Conservation (phyloP, 306 rosid genomes). For the Quercus rubra region DNA sequence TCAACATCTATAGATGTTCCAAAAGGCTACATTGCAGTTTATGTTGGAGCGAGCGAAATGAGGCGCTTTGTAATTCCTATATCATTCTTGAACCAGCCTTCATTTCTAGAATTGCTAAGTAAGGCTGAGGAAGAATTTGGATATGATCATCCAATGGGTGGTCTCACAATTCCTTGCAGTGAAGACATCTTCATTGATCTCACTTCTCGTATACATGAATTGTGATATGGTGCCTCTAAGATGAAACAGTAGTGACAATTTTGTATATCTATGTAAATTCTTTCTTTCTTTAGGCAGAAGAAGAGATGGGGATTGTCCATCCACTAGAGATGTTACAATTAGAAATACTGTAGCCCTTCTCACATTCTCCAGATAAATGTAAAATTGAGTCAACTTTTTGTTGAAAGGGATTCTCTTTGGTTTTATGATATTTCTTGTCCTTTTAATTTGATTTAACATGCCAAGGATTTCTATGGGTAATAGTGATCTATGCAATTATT, state of each 20-base stretch:
- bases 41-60: constrained; percentile 36
- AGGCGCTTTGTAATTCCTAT: constrained; percentile 34
- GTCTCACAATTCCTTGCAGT: constrained; percentile 32
- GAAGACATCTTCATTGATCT: not conserved
- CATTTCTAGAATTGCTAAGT: constrained; percentile 26
- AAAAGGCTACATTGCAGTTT: constrained; percentile 39
- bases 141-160: constrained; percentile 34
- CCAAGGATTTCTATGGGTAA: too few relatives aligned
- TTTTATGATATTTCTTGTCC: too few relatives aligned
- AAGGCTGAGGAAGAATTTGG: constrained; percentile 42
- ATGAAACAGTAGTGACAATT: not conserved
- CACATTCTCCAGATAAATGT: too few relatives aligned
- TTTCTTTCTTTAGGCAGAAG: not conserved
- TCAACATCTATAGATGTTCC: constrained; percentile 3
- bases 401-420: too few relatives aligned
- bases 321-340: too few relatives aligned
- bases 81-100: constrained; percentile 37
- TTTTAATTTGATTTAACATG: too few relatives aligned
- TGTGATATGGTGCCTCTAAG: not conserved
- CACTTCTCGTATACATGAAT: not conserved
- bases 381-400: too few relatives aligned
- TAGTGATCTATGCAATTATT: too few relatives aligned
- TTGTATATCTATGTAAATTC: not conserved
- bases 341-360: too few relatives aligned
- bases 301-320: too few relatives aligned